phyloP scores from a whole-genome alignment of 352 stramenopile species.

The Saprolegnia parasitica region DNA sequence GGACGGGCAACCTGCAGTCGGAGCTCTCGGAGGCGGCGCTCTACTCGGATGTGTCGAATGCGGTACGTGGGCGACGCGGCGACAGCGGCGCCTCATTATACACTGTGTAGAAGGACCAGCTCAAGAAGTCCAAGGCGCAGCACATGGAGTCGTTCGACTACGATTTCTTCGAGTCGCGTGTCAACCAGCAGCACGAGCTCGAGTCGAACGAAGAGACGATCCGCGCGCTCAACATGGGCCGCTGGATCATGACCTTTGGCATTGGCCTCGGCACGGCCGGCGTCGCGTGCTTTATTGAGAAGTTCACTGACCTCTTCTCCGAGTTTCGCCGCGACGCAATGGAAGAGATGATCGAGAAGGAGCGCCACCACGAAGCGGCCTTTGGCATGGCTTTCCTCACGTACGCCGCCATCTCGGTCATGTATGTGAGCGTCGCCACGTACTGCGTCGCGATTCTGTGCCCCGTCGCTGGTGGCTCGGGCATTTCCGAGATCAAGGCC shows the following conservation, averaged over 20 bases:
- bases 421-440: conserved; percentile 88
- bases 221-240: conserved; percentile 71
- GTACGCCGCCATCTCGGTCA: conserved; percentile 89
- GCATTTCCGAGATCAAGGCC: conserved; percentile 97
- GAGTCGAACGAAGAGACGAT: conserved; percentile 72
- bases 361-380: conserved; percentile 38
- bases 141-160: conserved; percentile 85
- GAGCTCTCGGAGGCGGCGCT: conserved; percentile 20
- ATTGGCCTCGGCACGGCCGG: conserved; percentile 91
- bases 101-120: conserved; percentile 38
- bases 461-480: conserved; percentile 92
- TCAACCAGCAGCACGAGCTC: conserved; percentile 84
- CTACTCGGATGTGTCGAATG: conserved; percentile 8
- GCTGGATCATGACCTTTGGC: conserved; percentile 95
- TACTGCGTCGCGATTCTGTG: conserved; percentile 92
- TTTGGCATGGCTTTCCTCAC: conserved; percentile 81
- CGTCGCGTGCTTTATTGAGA: conserved; percentile 92
- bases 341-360: conserved; percentile 63
- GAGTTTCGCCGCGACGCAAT: conserved; percentile 88
- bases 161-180: conserved; percentile 81
- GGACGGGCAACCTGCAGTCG: conserved; percentile 15
- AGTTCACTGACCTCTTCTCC: conserved; percentile 80
- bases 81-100: neutral
- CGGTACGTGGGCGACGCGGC: neutral
- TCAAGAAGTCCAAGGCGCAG: conserved; percentile 78